Percentiles rank a stretch among this genome's conserved stretches.
Conservation (phyloP, 306 rosid species). For the Lathyrus aphaca region DNA sequence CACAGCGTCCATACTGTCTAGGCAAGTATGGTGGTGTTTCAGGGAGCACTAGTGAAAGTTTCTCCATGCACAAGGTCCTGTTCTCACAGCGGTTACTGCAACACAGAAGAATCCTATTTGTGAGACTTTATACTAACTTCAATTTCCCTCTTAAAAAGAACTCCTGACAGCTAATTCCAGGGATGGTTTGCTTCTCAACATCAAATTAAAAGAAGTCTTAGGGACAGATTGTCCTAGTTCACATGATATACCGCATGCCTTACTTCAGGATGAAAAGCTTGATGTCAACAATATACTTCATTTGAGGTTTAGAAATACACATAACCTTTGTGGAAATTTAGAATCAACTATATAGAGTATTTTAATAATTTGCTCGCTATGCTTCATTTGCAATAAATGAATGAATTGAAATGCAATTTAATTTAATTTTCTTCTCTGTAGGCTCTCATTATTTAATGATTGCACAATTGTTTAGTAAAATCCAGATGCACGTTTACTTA, state of each 20-base stretch:
- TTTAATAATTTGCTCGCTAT: background rate
- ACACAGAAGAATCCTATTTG: conserved; percentile 29
- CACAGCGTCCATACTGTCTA: conserved; percentile 83
- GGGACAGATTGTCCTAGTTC: conserved; percentile 23
- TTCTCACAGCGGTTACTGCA: conserved; percentile 84
- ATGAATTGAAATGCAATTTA: conserved; percentile 13
- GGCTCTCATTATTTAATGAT: conserved; percentile 13
- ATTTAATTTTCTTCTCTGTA: conserved; percentile 10
- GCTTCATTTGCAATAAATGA: conserved; percentile 34
- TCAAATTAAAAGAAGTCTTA: conserved; percentile 7
- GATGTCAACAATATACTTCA: background rate
- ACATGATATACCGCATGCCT: background rate
- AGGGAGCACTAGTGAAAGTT: conserved; percentile 92
- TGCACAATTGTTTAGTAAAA: conserved; percentile 28
- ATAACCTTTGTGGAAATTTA: conserved; percentile 9
- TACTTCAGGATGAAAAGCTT: conserved; percentile 21
- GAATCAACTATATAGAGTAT: conserved; percentile 9
- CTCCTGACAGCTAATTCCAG: conserved; percentile 3
- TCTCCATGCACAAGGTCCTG: conserved; percentile 79
- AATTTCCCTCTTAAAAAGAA: conserved; percentile 27
- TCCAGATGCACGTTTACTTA: conserved; percentile 49
- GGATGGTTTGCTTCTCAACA: conserved; percentile 11
- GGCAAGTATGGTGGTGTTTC: conserved; percentile 88
- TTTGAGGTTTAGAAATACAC: conserved; percentile 12
- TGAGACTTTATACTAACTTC: conserved; percentile 27